Base-by-base conservation (phyloP, 441 rosid genomes). In the Lepidium campestre region DNA sequence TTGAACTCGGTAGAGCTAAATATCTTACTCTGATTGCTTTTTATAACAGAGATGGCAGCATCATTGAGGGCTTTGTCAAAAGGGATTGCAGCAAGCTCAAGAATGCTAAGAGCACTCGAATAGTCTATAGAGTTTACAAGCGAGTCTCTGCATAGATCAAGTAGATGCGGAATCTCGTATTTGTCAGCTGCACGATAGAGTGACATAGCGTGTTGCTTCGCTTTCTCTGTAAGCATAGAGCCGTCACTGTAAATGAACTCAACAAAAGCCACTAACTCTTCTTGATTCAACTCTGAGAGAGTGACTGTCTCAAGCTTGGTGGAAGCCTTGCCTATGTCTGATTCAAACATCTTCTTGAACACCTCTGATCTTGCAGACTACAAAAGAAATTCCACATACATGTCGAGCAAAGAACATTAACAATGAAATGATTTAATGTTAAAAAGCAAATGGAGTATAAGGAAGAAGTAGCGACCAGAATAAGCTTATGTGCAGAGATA, bases 291-390 rank as follows among this genome's bases (percentile, higher is more conserved):
- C 7, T 86, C 95, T 0, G 83, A 66, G 7, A 88, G 44, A 44
- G 82, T 72, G 39, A 82, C 54, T 1, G 77, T 75, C 46, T 81
- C 90, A 10, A 67, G 1, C 19, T 31, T 68, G 23, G 78, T 57
- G 3, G 85, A 73, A 25, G 83, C 71, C 65, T 82, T 83, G 78
- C 60, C 80, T 0, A 62, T 15, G 39, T 87, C 92, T 12, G 85
- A 70, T 62, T 77, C 86, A 3, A 88, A 19, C 77, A 85, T 78
- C 63, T 80, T 77, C 74, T 75, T 85, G 46, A 90, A 88, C 69
- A 88, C 80, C 62, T 78, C 81, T 29, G 93, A 89, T 79, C 90
- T 87, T 29, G 85, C 78, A 23, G 89, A 85, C 94, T 88, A 35
- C 15, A 9, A 19, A 9, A 19, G 1, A 14, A 7, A 2, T 17